Base-by-base conservation (phyloP, 352 stramenopile species). In the Globisporangium canariense region DNA sequence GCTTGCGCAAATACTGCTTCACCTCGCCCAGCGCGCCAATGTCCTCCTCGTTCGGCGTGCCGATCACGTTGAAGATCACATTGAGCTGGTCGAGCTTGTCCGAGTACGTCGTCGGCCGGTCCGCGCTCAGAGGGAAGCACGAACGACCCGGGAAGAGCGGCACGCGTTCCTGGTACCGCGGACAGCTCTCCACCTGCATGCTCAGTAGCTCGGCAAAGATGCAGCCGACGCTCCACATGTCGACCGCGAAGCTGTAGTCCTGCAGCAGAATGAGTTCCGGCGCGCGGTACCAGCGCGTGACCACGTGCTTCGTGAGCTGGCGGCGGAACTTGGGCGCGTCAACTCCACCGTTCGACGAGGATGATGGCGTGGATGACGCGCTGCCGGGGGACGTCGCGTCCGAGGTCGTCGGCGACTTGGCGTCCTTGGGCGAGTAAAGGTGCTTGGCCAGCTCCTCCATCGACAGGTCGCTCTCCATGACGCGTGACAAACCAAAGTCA, bases 211-310 rank as follows among this genome's bases (percentile, higher is more conserved):
- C 87, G 9, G 81, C 87, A 62, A 96, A 93, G 73, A 96, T 96
- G 82, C 97, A 99, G 9, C 98, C 97, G 50, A 99, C 72, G 55
- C 95, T 99, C 97, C 98, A 99, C 84, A 99, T 98, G 75, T 99
- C 98, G 65, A 99, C 98, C 11, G 96, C 91, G 51, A 96, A 94
- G 58, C 84, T 94, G 77, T 99, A 99, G 52, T 97, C 82, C 64
- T 98, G 92, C 49, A 98, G 93, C 41, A 99, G 71, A 72, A 99
- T 99, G 3, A 99, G 83, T 73, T 99, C 97, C 2, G 97, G 97
- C 0, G 90, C 90, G 41, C 97, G 82, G 76, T 99, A 99, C 95
- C 96, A 99, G n/a, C 97, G 79, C 62, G 97, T 99, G 1, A 99
- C 97, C 43, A 99, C 97, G 81, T 99, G 97, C 68, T 98, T 98